Conservation (phyloP, 2,329 filamentous ascomycete species). For the Fusarium graminum region DNA sequence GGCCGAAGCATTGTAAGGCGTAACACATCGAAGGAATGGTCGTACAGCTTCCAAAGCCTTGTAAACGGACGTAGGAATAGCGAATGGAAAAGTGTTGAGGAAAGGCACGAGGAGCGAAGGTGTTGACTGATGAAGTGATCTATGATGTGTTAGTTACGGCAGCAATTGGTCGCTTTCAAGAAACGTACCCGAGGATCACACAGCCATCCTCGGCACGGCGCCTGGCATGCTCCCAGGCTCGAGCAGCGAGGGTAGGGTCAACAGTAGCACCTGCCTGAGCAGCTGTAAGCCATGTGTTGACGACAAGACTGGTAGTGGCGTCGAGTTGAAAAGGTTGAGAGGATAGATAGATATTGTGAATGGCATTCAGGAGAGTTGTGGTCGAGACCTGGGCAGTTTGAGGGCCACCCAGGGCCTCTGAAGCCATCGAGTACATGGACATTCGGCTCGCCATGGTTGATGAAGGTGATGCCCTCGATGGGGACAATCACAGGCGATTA, state of each 20-base stretch:
- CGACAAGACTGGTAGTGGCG: conserved; percentile 88
- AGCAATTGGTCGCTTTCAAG: not conserved
- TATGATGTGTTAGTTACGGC: conserved; percentile 55
- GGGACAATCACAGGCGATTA: conserved; percentile 56
- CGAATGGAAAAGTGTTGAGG: conserved; percentile 81
- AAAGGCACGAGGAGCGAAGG: conserved; percentile 88
- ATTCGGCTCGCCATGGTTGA: conserved; percentile 71
- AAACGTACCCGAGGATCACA: conserved; percentile 83
- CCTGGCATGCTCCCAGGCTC: conserved; percentile 96
- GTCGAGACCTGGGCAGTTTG: conserved; percentile 87
- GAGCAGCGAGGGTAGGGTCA: conserved; percentile 80
- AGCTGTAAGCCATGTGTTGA: conserved; percentile 95
- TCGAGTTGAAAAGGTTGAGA: conserved; percentile 88
- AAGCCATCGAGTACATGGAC: conserved; percentile 77
- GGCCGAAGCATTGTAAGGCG: conserved; percentile 88
- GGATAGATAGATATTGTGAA: conserved; percentile 89
- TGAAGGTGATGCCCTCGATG: conserved; percentile 51
- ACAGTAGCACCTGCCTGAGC: conserved; percentile 79
- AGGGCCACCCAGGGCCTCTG: conserved; percentile 73
- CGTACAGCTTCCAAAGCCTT: conserved; percentile 84
- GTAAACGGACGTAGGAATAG: conserved; percentile 80
- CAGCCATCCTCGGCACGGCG: conserved; percentile 95
- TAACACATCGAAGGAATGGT: conserved; percentile 89
- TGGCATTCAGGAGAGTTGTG: conserved; percentile 89
- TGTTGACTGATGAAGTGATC: conserved; percentile 88